Base-by-base conservation (phyloP, 148 eudicot genomes). In the Rhododendron kiyosumense region DNA sequence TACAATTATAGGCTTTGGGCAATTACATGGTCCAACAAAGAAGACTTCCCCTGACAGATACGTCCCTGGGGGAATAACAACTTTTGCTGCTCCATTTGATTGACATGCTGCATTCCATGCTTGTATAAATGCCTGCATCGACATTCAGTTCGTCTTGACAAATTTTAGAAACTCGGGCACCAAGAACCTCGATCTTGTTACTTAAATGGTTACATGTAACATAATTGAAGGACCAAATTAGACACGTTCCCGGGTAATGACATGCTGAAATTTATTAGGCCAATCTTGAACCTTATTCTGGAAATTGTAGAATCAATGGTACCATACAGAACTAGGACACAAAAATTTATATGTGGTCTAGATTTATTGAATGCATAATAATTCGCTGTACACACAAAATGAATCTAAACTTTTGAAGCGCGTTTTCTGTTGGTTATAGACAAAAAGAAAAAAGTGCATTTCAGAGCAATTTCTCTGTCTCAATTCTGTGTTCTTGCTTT, bases 91-190 rank as follows among this genome's bases (percentile, higher is more conserved):
- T 10, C 89, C 92, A 0, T 15, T 43, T 24, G 87, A 67, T 0
- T 88, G 13, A 86, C 98, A 95, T 67, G 96, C 98, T n/a, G 86
- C 87, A 7, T 34, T 85, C 96, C 96, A 95, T 81, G 96, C 90
- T 71, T n/a, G 78, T 10, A 85, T 85, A 8, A 95, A 71, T 5
- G 86, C 87, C 98, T 95, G 82, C 79, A 87, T 77, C 28, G 6
- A 20, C 79, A 76, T 63, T 63, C 71, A 63, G 30, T n/a, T 63
- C 2, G 14, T 63, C 12, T 63, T 0, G 4, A 63, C 24, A 57
- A 17, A 8, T 57, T 18, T 17, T 57, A 17, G 63, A 57, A 57
- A 24, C 7, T 57, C 22, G 18, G 12, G 57, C 57, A 52, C 57
- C 57, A 52, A 52, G 57, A 14, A 52, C 57, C 57, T 52, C 45